These are phyloP conservation scores for Turnera subulata DNA, from an alignment of 345 rosid genomes.

Conservation along the genomic window DNA sequence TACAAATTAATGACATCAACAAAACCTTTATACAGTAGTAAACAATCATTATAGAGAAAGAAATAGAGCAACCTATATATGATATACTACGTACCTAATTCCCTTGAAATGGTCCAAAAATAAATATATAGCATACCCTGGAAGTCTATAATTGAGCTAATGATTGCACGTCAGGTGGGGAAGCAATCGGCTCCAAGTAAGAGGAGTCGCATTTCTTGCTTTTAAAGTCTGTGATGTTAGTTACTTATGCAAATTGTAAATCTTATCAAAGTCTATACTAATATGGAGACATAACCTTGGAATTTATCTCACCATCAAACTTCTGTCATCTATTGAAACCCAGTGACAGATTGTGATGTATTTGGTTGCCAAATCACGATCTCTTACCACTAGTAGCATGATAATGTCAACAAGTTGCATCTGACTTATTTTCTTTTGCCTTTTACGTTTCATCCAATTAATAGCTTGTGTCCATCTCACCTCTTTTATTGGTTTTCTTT, in stretches of 20 bases:
- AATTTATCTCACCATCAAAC: background rate
- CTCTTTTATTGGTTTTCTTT: too few relatives aligned
- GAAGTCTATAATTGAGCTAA: slow-evolving; percentile 2
- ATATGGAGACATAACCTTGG: background rate
- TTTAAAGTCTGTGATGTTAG: background rate
- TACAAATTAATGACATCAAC: too few relatives aligned
- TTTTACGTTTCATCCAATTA: too few relatives aligned
- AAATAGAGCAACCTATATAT: background rate
- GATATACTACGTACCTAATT: background rate
- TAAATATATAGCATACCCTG: too few relatives aligned
- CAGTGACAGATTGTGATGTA: background rate
- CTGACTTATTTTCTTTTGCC: background rate
- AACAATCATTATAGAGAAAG: background rate
- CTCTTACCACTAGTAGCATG: background rate
- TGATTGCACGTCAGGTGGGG: background rate
- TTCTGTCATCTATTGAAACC: background rate
- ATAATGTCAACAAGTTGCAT: too few relatives aligned
- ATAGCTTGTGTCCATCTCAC: too few relatives aligned
- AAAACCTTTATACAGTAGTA: background rate
- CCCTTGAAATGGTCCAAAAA: background rate
- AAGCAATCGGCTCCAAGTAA: background rate
- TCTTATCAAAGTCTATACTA: background rate
- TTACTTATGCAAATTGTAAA: background rate
- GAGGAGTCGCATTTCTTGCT: too few relatives aligned
- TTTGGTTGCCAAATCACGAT: slow-evolving; percentile 2